These are phyloP conservation scores for Russula earlei DNA, from an alignment of 768 basidiomycete genomes.

Conservation along the genomic window DNA sequence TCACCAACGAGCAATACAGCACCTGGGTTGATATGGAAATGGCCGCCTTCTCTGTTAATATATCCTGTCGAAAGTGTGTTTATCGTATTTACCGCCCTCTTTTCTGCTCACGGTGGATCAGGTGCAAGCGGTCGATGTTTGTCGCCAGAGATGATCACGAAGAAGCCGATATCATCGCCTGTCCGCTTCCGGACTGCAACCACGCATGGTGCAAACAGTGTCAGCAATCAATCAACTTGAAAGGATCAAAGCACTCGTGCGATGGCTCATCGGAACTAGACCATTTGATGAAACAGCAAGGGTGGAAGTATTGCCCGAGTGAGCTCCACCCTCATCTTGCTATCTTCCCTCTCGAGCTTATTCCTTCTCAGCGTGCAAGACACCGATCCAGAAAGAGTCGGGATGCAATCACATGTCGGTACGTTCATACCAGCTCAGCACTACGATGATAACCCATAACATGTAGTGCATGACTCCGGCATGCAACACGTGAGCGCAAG, in stretches of 20 bases:
- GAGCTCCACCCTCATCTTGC: not conserved
- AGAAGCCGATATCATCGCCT: slow-evolving; percentile 20
- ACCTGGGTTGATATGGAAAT: slow-evolving; percentile 41
- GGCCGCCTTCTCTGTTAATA: slow-evolving; percentile 32
- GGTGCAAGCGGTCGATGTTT: slow-evolving; percentile 21
- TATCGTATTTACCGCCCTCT: not conserved
- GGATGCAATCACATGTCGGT: slow-evolving; percentile 58
- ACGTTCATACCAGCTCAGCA: slow-evolving; percentile 20
- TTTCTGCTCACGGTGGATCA: not conserved
- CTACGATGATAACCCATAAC: not conserved
- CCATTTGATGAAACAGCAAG: slow-evolving; percentile 23
- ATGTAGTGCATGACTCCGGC: slow-evolving; percentile 45
- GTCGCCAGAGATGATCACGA: slow-evolving; percentile 26
- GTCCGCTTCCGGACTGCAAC: slow-evolving; percentile 26
- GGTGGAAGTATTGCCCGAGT: slow-evolving; percentile 31
- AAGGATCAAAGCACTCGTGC: slow-evolving; percentile 24
- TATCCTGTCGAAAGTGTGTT: slow-evolving; percentile 41
- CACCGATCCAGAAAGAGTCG: slow-evolving; percentile 40
- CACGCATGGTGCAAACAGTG: slow-evolving; percentile 29
- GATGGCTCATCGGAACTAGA: slow-evolving; percentile 28
- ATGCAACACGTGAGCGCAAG: slow-evolving; percentile 36
- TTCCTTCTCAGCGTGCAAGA: slow-evolving; percentile 33
- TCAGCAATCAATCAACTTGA: slow-evolving; percentile 22
- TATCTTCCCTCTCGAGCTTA: not conserved
- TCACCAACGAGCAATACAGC: slow-evolving; percentile 34